A percentile compares a stretch with the other conserved stretches of the same genome.
Evolutionary conservation across 257 asterid genomes (phyloP).

Genomic region (Schizonepeta tenuifolia): DNA sequence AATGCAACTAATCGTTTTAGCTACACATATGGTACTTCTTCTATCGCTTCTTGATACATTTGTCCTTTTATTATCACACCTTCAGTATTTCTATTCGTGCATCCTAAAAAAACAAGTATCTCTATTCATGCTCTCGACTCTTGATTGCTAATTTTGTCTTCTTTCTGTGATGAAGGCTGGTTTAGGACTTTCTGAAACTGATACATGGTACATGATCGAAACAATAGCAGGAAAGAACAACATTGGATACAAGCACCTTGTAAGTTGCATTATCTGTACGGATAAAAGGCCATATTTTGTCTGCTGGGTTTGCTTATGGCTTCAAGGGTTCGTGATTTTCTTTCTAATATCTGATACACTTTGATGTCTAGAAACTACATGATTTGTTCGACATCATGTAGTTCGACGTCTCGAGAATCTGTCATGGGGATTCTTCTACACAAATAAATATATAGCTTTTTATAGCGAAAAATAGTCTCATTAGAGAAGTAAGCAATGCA

Average conservation of each 20-base stretch:
- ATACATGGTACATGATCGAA: slow-evolving; percentile 92
- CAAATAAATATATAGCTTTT: not conserved
- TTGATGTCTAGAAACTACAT: not conserved
- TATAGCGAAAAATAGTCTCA: not conserved
- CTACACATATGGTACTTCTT: slow-evolving; percentile 79
- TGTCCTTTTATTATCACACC: slow-evolving; percentile 15
- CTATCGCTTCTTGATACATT: slow-evolving; percentile 23
- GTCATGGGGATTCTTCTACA: not conserved
- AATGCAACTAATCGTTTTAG: slow-evolving; percentile 74
- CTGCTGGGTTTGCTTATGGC: slow-evolving; percentile 14
- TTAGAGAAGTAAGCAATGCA: not conserved
- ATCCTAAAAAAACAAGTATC: no score
- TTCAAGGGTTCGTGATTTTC: not conserved
- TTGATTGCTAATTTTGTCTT: slow-evolving; percentile 33
- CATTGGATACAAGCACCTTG: slow-evolving; percentile 88
- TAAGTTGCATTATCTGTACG: slow-evolving; percentile 45
- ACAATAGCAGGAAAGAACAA: slow-evolving; percentile 92
- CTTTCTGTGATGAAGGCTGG: slow-evolving; percentile 69
- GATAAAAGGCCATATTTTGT: slow-evolving; percentile 6
- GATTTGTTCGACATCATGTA: not conserved
- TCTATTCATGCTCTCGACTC: slow-evolving; percentile 18
- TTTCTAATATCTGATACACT: slow-evolving; percentile 1
- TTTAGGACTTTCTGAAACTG: slow-evolving; percentile 84
- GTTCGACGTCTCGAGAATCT: not conserved
- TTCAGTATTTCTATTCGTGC: slow-evolving; percentile 11